These are phyloP conservation scores for Marasmius fiardii DNA, from an alignment of 1,284 basidiomycete genomes.

Conservation along the genomic window DNA sequence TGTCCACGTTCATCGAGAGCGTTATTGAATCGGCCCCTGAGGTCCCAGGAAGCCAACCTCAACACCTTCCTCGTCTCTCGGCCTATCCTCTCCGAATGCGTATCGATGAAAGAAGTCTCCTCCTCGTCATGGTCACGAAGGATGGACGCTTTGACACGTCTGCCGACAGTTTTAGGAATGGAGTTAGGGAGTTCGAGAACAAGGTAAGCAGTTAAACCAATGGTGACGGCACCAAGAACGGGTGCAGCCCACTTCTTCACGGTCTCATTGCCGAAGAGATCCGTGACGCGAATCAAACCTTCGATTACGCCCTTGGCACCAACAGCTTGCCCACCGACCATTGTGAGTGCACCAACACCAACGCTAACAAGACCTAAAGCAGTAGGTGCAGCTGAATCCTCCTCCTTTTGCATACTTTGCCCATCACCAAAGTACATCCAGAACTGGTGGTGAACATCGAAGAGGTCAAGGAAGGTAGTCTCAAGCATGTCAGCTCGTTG, in stretches of 20 bases:
- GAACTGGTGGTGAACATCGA: slow-evolving; percentile 85
- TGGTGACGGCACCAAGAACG: slow-evolving; percentile 70
- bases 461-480: slow-evolving; percentile 78
- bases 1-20: slow-evolving; percentile 77
- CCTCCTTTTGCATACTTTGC: slow-evolving; percentile 36
- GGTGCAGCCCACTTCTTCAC: slow-evolving; percentile 89
- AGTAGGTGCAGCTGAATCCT: slow-evolving; percentile 56
- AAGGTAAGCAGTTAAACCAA: slow-evolving; percentile 81
- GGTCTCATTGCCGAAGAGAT: slow-evolving; percentile 81
- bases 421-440: slow-evolving; percentile 59
- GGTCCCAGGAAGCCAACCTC: slow-evolving; percentile 89
- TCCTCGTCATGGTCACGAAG: slow-evolving; percentile 39
- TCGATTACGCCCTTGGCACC: slow-evolving; percentile 81
- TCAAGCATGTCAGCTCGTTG: slow-evolving; percentile 70
- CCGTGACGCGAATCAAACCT: slow-evolving; percentile 67
- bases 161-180: slow-evolving; percentile 90
- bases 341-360: slow-evolving; percentile 83
- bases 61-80: slow-evolving; percentile 95
- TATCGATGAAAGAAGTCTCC: slow-evolving; percentile 57
- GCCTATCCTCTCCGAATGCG: slow-evolving; percentile 70
- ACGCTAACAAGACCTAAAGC: slow-evolving; percentile 75
- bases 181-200: slow-evolving; percentile 87
- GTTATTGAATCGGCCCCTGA: slow-evolving; percentile 78
- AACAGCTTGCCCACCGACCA: slow-evolving; percentile 80
- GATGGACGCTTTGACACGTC: slow-evolving; percentile 67